Evolutionary conservation across 1,139 yeast genomes (phyloP), one percentile per base, ranked within the genome.

Genomic region (Suhomyces taliae): DNA sequence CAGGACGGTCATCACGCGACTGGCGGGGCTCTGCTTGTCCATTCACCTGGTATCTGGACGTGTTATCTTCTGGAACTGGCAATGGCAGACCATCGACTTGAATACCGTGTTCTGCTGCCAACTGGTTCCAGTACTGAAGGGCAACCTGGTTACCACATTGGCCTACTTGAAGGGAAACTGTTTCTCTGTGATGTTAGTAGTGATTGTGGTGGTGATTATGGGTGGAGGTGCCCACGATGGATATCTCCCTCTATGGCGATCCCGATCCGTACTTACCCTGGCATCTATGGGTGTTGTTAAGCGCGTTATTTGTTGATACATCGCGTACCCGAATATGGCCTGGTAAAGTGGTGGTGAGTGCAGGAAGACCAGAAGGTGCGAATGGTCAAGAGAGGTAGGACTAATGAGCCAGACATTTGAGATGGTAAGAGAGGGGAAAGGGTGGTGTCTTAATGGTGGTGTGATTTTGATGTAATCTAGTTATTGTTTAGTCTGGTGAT

Each of bases 101-200:
- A 36, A 93, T 85, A 0, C 96, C 97, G 62, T 93, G 99, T 59
- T 93, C 99, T 36, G 74, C 67, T 41, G 96, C 89, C 48, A 93
- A 69, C 66, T 90, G 97, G 43, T 83, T 79, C 99, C 99, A 93
- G 64, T 91, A 93, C 63, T 88, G 88, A 46, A 88, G 81, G 19
- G 98, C 98, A 1, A 93, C 86, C 64, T 93, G 99, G 66, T 93
- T 93, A 45, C 99, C 99, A 69, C 99, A 95, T 69, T 93, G 99
- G 31, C 97, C 90, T 46, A 73, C 71, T 55, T 75, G 81, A 32
- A 76, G 57, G 11, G 79, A 72, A 11, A 76, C 63, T 4, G 76
- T 72, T 56, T 68, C 74, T 3, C 76, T 68, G 41, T 31, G 31
- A n/a, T 29, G 74, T 72, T 70, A 69, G 76, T 66, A 61, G 24